These are phyloP conservation scores for Cucurbita maxima DNA, from an alignment of 306 rosid species.

Conservation along the genomic window DNA sequence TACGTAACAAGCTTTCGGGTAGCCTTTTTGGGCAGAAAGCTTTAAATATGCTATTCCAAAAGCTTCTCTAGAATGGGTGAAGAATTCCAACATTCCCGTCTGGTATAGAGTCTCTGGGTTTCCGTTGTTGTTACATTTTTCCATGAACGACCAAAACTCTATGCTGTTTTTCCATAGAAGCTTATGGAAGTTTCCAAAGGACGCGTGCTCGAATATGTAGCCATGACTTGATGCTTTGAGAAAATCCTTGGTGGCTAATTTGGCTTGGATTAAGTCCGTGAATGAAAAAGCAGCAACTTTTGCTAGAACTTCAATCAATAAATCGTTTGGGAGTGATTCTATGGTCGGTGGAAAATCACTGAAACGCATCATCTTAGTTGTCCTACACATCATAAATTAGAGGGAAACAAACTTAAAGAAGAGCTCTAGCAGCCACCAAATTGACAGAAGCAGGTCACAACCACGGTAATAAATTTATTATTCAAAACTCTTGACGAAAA, in stretches of 20 bases:
- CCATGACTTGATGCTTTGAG: background rate
- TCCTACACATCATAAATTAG: background rate
- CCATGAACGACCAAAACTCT: conserved; percentile 1
- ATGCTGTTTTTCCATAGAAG: conserved; percentile 13
- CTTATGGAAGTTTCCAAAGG: background rate
- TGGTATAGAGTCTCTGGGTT: conserved; percentile 21
- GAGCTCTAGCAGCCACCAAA: too few relatives aligned
- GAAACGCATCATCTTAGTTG: background rate
- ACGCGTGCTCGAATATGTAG: conserved; percentile 13
- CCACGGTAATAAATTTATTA: too few relatives aligned
- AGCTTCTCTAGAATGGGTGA: background rate
- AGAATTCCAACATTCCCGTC: conserved; percentile 26
- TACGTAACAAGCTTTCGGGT: conserved; percentile 12
- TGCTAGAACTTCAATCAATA: conserved; percentile 12
- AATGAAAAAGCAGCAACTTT: conserved; percentile 21
- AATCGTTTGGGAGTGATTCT: conserved; percentile 16
- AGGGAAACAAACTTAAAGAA: too few relatives aligned
- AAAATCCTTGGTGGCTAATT: conserved; percentile 10
- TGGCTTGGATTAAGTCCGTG: conserved; percentile 10
- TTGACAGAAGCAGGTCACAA: too few relatives aligned
- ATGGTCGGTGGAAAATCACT: background rate
- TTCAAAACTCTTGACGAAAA: too few relatives aligned
- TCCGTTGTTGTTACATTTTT: conserved; percentile 14
- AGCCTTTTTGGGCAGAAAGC: conserved; percentile 16
- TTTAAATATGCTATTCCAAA: conserved; percentile 16